Conservation (phyloP, 2,329 filamentous ascomycete species). For the Colletotrichum chlorophyti region DNA sequence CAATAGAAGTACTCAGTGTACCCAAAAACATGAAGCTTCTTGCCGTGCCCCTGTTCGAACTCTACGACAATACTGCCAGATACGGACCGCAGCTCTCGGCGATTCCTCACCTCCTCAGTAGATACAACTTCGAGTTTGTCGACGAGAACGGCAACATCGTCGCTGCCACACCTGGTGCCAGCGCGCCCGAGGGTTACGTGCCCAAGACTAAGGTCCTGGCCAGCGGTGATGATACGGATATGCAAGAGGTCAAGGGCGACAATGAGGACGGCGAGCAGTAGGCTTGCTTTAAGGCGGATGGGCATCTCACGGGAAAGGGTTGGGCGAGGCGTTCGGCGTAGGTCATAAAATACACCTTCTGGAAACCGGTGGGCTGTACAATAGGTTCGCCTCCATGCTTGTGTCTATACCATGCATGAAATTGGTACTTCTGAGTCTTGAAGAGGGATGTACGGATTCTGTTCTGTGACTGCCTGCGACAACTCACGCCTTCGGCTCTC, state of each 20-base stretch:
- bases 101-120: conserved; percentile 91
- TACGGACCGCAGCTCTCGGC: conserved; percentile 97
- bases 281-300: background rate
- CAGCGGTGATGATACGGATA: conserved; percentile 66
- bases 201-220: conserved; percentile 72
- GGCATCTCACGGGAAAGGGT: conserved; percentile 14
- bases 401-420: background rate
- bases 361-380: conserved; percentile 21
- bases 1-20: conserved; percentile 86
- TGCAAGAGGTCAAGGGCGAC: conserved; percentile 56
- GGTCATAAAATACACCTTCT: conserved; percentile 20
- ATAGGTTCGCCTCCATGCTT: conserved; percentile 16
- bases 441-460: background rate
- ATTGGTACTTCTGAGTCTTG: background rate
- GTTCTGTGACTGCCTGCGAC: background rate
- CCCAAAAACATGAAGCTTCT: conserved; percentile 99
- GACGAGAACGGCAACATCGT: conserved; percentile 91
- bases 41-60: conserved; percentile 93
- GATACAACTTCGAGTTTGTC: conserved; percentile 97
- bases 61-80: conserved; percentile 95
- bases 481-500: conserved; percentile 65
- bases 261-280: conserved; percentile 47
- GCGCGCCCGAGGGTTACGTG: conserved; percentile 61
- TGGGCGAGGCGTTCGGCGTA: conserved; percentile 31
- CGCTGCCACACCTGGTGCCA: conserved; percentile 79